Conservation (phyloP, 108 stramenopile species). For the Schizochytrium sp. region DNA sequence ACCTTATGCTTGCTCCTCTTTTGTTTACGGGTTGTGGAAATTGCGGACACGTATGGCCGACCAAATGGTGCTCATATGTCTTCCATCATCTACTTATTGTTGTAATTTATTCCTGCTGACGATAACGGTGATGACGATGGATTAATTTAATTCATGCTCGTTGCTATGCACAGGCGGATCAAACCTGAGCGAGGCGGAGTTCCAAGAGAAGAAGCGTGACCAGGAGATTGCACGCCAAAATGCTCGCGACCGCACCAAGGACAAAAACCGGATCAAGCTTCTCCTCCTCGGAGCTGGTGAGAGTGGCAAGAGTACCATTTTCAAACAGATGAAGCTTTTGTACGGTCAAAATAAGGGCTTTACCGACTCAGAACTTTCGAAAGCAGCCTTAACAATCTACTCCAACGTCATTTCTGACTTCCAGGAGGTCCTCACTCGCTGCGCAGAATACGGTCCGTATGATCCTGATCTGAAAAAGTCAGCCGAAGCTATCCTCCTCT, state of each 20-base stretch:
- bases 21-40: background rate
- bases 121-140: background rate
- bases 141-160: background rate
- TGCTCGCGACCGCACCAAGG: background rate
- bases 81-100: background rate
- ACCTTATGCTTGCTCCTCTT: no score
- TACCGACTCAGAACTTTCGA: slow-evolving; percentile 53
- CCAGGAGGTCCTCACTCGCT: slow-evolving; percentile 68
- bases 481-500: slow-evolving; percentile 15
- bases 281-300: slow-evolving; percentile 87
- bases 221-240: slow-evolving; percentile 36
- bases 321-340: slow-evolving; percentile 73
- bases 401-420: slow-evolving; percentile 71
- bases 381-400: slow-evolving; percentile 62
- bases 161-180: slow-evolving; percentile 32
- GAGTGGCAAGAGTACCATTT: slow-evolving; percentile 71
- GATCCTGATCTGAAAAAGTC: slow-evolving; percentile 58
- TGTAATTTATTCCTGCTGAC: background rate
- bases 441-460: slow-evolving; percentile 66
- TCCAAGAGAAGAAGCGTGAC: slow-evolving; percentile 37
- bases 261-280: slow-evolving; percentile 85
- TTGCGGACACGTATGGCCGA: background rate
- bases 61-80: background rate
- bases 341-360: slow-evolving; percentile 66
- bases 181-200: slow-evolving; percentile 41